Base-by-base conservation (phyloP, 2,329 filamentous ascomycete species). In the Coleophoma crateriformis region DNA sequence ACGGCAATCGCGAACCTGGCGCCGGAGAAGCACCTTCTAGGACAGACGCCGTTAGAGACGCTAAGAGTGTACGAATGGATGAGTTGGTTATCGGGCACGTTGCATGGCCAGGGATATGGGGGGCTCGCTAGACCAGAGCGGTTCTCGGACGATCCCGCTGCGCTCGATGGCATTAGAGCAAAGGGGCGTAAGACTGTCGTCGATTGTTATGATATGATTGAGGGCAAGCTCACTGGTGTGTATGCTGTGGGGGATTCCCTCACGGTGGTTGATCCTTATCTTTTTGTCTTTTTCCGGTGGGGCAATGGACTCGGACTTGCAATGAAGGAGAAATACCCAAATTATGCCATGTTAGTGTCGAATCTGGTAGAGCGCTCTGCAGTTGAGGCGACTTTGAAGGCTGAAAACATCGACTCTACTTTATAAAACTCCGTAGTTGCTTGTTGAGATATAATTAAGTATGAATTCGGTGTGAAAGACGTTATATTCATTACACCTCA, bases 11-110 rank as follows among this genome's bases (percentile, higher is more conserved):
- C 65, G 3, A 57, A 62, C 2, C 57, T 69, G 2, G 58, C 44
- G 3, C 63, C 64, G 1, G 55, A 63, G 2, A 50, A 50, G 7
- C 50, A 63, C 7, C 48, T 69, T 17, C 39, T 67, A 20, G 67
- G 67, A 10, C 53, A 47, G 22, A 64, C 58, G 1, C 51, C 50
- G 1, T 27, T 67, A 2, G 65, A 70, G 12, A 61, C 46, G 2
- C 52, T 64, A 13, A 61, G 63, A 7, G 55, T 60, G 2, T 64
- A 64, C 27, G 67, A 69, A 49, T 70, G 68, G 68, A 43, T 68
- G 43, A 62, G 60, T 44, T 71, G 60, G 54, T 33, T 70, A 2
- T 63, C 64, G 3, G 64, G 64, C 0, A 63, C 59, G 0, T 17
- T 69, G 7, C 66, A 70, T 50, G 59, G 55, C 0, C 52, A 54